Evolutionary conservation across 2,329 filamentous ascomycete genomes (phyloP).

Genomic region (Graphilbum sp.): DNA sequence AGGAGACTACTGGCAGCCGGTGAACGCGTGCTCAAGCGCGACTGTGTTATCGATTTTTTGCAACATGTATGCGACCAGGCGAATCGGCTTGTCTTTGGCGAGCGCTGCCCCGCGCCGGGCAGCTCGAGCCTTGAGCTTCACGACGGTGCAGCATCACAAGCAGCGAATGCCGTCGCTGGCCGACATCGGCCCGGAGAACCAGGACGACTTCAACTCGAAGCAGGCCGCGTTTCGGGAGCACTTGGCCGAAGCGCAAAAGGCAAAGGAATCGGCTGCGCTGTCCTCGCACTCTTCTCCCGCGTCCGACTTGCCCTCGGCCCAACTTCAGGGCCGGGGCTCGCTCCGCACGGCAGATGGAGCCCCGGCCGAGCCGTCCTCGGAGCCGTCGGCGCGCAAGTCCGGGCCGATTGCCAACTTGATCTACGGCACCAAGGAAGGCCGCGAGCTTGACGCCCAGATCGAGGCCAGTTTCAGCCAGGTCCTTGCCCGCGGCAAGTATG

Average conservation of each 20-base stretch:
- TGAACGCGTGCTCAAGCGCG: no score
- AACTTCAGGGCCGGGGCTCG: constrained; percentile 40
- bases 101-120: constrained; percentile 21
- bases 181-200: constrained; percentile 60
- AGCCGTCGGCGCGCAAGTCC: constrained; percentile 46
- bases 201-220: constrained; percentile 62
- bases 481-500: constrained; percentile 89
- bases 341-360: constrained; percentile 41
- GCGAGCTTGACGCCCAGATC: constrained; percentile 87
- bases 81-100: background rate
- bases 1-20: no score
- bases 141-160: constrained; percentile 25
- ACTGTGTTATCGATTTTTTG: no score
- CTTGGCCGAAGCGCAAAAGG: constrained; percentile 59
- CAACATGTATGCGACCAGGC: constrained; percentile 22
- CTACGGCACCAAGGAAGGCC: constrained; percentile 90
- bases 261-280: constrained; percentile 70
- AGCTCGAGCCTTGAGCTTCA: constrained; percentile 41
- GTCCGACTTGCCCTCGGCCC: constrained; percentile 3
- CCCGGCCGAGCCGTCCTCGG: constrained; percentile 38
- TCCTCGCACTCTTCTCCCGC: constrained; percentile 9
- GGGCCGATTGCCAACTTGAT: constrained; percentile 73
- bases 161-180: constrained; percentile 55
- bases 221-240: constrained; percentile 79
- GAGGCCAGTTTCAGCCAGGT: constrained; percentile 93